These are phyloP conservation scores for Plasmodium gallinaceum DNA, from an alignment of 169 alveolate genomes.

Conservation along the genomic window DNA sequence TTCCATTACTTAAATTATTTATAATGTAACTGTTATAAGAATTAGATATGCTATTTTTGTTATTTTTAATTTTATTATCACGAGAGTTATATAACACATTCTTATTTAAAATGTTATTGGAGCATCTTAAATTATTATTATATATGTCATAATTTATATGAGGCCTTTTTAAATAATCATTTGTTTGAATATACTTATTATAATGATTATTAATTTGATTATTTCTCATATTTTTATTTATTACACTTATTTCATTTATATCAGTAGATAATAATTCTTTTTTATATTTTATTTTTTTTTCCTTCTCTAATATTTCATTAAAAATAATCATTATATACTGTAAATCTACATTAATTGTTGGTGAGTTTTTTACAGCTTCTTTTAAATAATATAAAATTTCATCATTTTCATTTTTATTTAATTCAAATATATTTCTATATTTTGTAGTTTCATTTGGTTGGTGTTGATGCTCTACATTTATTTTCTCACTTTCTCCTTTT, in stretches of 20 bases:
- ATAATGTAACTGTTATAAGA: too few species aligned
- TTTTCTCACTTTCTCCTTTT: not conserved
- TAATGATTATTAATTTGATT: not conserved
- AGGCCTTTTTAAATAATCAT: too few species aligned
- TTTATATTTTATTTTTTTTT: not conserved
- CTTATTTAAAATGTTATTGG: too few species aligned
- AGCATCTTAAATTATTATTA: too few species aligned
- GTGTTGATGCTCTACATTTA: not conserved
- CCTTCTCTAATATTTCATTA: constrained; percentile 14
- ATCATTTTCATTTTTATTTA: constrained; percentile 11
- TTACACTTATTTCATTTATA: not conserved
- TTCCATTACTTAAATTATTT: too few species aligned
- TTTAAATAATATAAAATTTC: constrained; percentile 17
- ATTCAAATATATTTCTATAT: not conserved
- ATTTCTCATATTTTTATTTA: not conserved
- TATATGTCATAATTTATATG: too few species aligned
- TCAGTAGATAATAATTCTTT: not conserved
- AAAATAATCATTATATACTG: constrained; percentile 24
- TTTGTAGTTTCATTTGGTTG: not conserved
- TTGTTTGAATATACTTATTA: not conserved
- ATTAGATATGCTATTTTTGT: too few species aligned
- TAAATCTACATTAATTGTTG: constrained; percentile 57
- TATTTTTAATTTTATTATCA: too few species aligned
- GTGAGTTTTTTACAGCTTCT: constrained; percentile 50
- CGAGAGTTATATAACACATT: too few species aligned